These are phyloP conservation scores for Mycocentrospora acerina DNA, from an alignment of 2,329 filamentous ascomycete genomes.

Conservation along the genomic window DNA sequence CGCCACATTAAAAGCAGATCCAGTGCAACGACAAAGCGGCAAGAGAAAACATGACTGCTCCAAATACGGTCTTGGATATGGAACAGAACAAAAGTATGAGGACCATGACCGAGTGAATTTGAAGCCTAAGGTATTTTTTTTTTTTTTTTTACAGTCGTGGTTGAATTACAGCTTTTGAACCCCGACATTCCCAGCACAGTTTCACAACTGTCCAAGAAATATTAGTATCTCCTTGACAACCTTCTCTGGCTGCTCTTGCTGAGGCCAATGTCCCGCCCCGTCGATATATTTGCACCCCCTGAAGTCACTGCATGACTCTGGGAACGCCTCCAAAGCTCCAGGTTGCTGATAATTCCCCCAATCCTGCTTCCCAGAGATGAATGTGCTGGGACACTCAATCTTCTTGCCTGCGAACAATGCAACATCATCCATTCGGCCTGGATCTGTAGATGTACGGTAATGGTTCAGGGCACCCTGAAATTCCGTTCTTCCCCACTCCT, in stretches of 20 bases:
- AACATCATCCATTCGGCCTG: conserved; percentile 53
- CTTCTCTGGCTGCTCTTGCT: conserved; percentile 63
- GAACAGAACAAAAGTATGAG: no score
- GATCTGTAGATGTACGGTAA: conserved; percentile 62
- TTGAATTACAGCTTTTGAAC: no score
- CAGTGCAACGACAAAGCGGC: no score
- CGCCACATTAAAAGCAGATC: no score
- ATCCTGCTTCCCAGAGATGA: conserved; percentile 63
- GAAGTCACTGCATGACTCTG: conserved; percentile 55
- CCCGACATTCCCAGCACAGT: no score
- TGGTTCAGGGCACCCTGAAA: conserved; percentile 69
- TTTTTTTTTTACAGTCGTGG: no score
- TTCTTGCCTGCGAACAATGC: conserved; percentile 61
- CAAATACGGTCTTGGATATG: no score
- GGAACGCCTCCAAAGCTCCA: conserved; percentile 61
- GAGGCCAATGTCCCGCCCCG: conserved; percentile 69
- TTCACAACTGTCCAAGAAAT: conserved; percentile 39
- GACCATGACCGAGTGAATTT: no score
- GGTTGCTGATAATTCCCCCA: conserved; percentile 71
- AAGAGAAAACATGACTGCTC: no score
- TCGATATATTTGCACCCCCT: conserved; percentile 56
- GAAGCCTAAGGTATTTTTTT: no score
- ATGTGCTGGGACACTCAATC: conserved; percentile 62
- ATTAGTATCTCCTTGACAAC: conserved; percentile 52
- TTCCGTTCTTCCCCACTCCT: conserved; percentile 62